These are phyloP conservation scores for Cladophialophora exuberans DNA, from an alignment of 2,329 filamentous ascomycete species.

Conservation along the genomic window DNA sequence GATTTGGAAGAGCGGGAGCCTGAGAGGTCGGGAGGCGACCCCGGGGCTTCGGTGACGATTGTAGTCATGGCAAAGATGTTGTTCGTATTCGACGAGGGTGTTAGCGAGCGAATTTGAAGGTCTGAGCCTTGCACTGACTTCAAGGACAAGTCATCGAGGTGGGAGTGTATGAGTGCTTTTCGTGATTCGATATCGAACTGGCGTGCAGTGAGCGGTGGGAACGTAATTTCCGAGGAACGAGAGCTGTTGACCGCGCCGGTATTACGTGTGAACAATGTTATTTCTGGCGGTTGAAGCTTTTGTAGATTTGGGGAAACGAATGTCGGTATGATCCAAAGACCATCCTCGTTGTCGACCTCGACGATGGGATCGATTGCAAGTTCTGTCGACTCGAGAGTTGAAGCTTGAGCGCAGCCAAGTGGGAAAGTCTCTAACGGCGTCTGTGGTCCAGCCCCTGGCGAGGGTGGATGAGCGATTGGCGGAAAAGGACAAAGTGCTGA, in stretches of 20 bases:
- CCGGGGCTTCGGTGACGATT: slow-evolving; percentile 53
- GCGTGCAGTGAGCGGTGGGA: slow-evolving; percentile 15
- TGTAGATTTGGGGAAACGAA: slow-evolving; percentile 20
- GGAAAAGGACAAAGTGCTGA: slow-evolving; percentile 15
- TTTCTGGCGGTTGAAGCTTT: slow-evolving; percentile 11
- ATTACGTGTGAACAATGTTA: slow-evolving; percentile 14
- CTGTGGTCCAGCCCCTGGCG: slow-evolving; percentile 25
- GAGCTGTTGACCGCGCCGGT: slow-evolving; percentile 16
- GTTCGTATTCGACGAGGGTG: slow-evolving; percentile 17
- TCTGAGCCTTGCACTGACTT: slow-evolving; percentile 15
- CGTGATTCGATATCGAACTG: slow-evolving; percentile 16
- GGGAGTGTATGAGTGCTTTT: slow-evolving; percentile 12
- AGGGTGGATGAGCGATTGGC: slow-evolving; percentile 21
- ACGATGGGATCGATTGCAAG: slow-evolving; percentile 44
- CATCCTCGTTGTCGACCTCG: slow-evolving; percentile 41
- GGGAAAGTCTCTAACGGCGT: slow-evolving; percentile 22
- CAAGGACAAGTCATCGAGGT: slow-evolving; percentile 22
- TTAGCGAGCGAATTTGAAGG: slow-evolving; percentile 22
- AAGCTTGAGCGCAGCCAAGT: slow-evolving; percentile 29
- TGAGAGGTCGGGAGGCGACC: slow-evolving; percentile 77
- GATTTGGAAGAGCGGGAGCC: slow-evolving; percentile 88
- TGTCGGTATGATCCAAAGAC: slow-evolving; percentile 22
- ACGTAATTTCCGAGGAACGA: slow-evolving; percentile 26
- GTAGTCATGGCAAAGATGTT: slow-evolving; percentile 45
- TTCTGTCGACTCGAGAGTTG: slow-evolving; percentile 17